phyloP scores from a whole-genome alignment of 192 early-diverging fungal genomes.

The Entomortierella beljakovae region DNA sequence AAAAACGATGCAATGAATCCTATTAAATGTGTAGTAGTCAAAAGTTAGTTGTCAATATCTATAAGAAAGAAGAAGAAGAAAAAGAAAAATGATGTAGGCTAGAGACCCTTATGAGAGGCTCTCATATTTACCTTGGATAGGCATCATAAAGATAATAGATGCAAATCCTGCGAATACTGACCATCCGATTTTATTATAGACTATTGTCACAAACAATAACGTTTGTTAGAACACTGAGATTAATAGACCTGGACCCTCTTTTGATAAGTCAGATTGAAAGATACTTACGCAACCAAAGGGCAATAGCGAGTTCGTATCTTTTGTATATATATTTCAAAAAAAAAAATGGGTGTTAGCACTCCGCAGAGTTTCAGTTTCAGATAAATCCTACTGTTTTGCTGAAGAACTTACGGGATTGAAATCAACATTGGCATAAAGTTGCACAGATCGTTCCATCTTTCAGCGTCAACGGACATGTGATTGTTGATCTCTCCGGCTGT shows the following conservation, averaged over 20 bases:
- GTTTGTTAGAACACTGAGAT: not conserved
- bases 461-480: slow-evolving; percentile 42
- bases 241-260: not conserved
- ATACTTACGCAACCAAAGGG: slow-evolving; percentile 43
- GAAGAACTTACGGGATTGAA: slow-evolving; percentile 8
- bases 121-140: slow-evolving; percentile 17
- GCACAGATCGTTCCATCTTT: slow-evolving; percentile 16
- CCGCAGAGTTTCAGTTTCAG: not conserved
- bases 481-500: slow-evolving; percentile 29
- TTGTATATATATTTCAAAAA: not conserved
- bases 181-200: slow-evolving; percentile 48
- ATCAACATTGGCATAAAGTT: not conserved
- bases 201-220: not conserved
- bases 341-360: not conserved
- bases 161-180: slow-evolving; percentile 28
- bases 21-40: too few relatives aligned
- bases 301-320: slow-evolving; percentile 36
- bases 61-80: not conserved
- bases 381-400: not conserved
- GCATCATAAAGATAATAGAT: slow-evolving; percentile 19
- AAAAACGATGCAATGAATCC: slow-evolving; percentile 18
- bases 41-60: too few relatives aligned
- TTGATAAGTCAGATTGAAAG: not conserved
- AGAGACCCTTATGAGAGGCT: too few relatives aligned
- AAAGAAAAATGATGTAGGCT: not conserved